A percentile compares a stretch with the other conserved stretches of the same genome.
phyloP scores from a whole-genome alignment of 1,139 yeast species.

The Kodamaea suecica region DNA sequence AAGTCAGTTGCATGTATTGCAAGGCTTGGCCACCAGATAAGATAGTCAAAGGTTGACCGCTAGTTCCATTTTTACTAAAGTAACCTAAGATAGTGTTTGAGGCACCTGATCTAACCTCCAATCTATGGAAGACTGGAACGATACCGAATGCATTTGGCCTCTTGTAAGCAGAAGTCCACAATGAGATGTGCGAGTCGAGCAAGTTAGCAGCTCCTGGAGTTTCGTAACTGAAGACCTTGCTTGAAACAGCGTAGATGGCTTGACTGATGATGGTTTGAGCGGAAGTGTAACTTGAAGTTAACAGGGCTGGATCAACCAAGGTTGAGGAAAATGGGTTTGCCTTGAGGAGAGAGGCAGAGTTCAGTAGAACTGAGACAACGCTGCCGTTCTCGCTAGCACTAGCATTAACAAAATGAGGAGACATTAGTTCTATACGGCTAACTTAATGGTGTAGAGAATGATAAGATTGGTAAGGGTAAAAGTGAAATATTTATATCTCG shows the following conservation, averaged over 20 bases:
- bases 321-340: constrained; percentile 52
- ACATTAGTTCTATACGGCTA: no score
- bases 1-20: constrained; percentile 58
- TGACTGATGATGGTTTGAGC: constrained; percentile 65
- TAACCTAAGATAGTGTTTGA: constrained; percentile 78
- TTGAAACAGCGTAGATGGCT: constrained; percentile 59
- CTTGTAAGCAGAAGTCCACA: constrained; percentile 56
- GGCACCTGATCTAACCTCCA: constrained; percentile 84
- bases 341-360: constrained; percentile 2
- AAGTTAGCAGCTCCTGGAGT: constrained; percentile 60
- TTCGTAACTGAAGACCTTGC: constrained; percentile 68
- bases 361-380: constrained; percentile 1
- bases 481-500: no score
- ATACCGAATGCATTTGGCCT: constrained; percentile 53
- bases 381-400: background rate
- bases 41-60: constrained; percentile 46
- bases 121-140: constrained; percentile 55
- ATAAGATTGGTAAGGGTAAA: no score
- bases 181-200: constrained; percentile 56
- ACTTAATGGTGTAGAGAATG: no score
- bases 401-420: constrained; percentile 1
- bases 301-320: constrained; percentile 52
- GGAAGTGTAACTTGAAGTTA: constrained; percentile 55
- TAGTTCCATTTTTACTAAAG: constrained; percentile 40
- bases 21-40: constrained; percentile 69